Evolutionary conservation across 2,329 filamentous ascomycete species (phyloP).

Genomic region (Penicillium sp.): DNA sequence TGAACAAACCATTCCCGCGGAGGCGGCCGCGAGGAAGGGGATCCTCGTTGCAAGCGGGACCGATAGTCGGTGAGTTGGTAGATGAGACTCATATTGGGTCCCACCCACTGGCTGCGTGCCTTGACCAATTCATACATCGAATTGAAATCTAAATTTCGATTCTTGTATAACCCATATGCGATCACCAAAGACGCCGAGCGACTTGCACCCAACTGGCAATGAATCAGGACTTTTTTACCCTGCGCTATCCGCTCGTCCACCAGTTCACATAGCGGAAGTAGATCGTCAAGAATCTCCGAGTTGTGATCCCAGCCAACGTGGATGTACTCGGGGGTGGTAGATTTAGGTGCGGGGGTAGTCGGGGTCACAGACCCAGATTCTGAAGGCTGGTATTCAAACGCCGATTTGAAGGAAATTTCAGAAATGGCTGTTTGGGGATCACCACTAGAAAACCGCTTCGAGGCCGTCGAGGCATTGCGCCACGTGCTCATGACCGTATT

Average conservation of each 20-base stretch:
- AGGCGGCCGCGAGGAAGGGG: slow-evolving; percentile 34
- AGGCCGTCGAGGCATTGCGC: slow-evolving; percentile 51
- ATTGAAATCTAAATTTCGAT: slow-evolving; percentile 64
- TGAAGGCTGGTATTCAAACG: slow-evolving; percentile 46
- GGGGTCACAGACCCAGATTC: slow-evolving; percentile 35
- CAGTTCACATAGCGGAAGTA: slow-evolving; percentile 61
- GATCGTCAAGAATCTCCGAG: slow-evolving; percentile 67
- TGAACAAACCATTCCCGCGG: slow-evolving; percentile 43
- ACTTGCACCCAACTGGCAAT: slow-evolving; percentile 68
- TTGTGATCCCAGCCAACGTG: slow-evolving; percentile 70
- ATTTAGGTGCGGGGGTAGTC: slow-evolving; percentile 34
- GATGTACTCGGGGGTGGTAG: slow-evolving; percentile 62
- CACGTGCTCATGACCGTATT: slow-evolving; percentile 49
- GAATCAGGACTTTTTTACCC: slow-evolving; percentile 64
- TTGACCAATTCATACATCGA: slow-evolving; percentile 68
- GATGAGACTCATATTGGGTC: slow-evolving; percentile 70
- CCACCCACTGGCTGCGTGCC: slow-evolving; percentile 67
- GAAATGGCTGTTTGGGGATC: slow-evolving; percentile 52
- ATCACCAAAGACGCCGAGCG: slow-evolving; percentile 68
- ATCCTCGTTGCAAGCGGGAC: slow-evolving; percentile 41
- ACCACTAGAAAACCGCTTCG: slow-evolving; percentile 40
- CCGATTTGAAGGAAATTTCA: slow-evolving; percentile 55
- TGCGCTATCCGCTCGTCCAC: slow-evolving; percentile 63
- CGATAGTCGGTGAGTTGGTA: slow-evolving; percentile 70
- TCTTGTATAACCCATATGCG: slow-evolving; percentile 67